Conservation (phyloP, 2,329 filamentous ascomycete species). For the Leptodontidium sp. region DNA sequence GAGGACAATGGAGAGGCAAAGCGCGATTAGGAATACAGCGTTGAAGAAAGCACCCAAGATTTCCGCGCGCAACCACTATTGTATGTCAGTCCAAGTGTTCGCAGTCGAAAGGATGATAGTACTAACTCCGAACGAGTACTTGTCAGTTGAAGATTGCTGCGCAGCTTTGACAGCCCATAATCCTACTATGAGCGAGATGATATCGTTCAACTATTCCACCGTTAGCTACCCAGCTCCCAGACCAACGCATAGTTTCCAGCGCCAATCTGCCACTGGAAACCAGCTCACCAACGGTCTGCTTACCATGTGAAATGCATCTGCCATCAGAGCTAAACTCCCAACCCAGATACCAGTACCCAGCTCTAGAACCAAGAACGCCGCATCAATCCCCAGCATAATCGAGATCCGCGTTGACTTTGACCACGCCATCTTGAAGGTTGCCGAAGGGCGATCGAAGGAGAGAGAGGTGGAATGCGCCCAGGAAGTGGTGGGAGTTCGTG, state of each 20-base stretch:
- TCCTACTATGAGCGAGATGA: slow-evolving; percentile 90
- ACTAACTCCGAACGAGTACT: slow-evolving; percentile 92
- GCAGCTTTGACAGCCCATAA: slow-evolving; percentile 95
- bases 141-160: slow-evolving; percentile 83
- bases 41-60: slow-evolving; percentile 97
- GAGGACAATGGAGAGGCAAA: slow-evolving; percentile 95
- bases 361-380: slow-evolving; percentile 89
- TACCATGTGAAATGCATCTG: slow-evolving; percentile 98
- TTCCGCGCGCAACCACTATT: slow-evolving; percentile 93
- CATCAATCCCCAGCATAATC: slow-evolving; percentile 91
- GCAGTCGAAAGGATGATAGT: neutral
- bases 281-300: slow-evolving; percentile 38
- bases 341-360: slow-evolving; percentile 85
- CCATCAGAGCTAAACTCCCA: slow-evolving; percentile 90
- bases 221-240: slow-evolving; percentile 32
- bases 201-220: slow-evolving; percentile 83
- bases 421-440: slow-evolving; percentile 71
- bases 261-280: neutral
- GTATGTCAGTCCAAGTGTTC: slow-evolving; percentile 37
- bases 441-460: slow-evolving; percentile 15
- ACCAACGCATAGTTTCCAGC: too few relatives aligned
- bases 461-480: too few relatives aligned
- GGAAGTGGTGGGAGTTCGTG: neutral
- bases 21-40: slow-evolving; percentile 94
- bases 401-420: slow-evolving; percentile 93